Evolutionary conservation across 2,329 filamentous ascomycete genomes (phyloP).

Genomic region (Colletotrichum costaricense): DNA sequence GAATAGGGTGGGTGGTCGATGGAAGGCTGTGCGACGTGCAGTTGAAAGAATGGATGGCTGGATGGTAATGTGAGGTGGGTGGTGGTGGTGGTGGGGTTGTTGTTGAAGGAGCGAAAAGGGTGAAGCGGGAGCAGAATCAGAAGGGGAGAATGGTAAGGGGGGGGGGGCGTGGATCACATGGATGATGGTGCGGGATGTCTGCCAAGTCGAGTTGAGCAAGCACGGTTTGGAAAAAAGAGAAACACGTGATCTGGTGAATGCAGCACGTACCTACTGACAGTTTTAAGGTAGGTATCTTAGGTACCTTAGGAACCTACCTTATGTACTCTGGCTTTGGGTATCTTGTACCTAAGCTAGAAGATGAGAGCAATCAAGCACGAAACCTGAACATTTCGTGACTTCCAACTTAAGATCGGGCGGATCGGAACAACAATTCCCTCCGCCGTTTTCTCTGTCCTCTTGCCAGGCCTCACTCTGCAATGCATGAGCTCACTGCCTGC

Average conservation of each 20-base stretch:
- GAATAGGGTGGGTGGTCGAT: neutral
- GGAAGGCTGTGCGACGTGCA: neutral
- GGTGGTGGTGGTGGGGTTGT: neutral
- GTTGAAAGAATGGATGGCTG: neutral
- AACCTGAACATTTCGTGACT: too few relatives aligned
- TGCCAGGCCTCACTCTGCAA: neutral
- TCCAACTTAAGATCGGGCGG: too few relatives aligned
- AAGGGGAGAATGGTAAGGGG: too few relatives aligned
- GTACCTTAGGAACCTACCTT: too few relatives aligned
- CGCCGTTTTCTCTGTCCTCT: too few relatives aligned
- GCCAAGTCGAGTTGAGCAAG: neutral
- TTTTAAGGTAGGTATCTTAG: too few relatives aligned
- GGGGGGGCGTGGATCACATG: neutral
- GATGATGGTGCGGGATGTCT: neutral
- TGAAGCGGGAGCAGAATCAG: neutral
- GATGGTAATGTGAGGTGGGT: neutral
- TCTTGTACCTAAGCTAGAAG: too few relatives aligned
- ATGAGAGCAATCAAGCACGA: too few relatives aligned
- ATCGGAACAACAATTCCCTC: too few relatives aligned
- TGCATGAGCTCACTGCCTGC: neutral
- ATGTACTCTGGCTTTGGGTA: too few relatives aligned
- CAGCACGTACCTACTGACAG: neutral
- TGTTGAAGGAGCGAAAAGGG: neutral
- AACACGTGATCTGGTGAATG: neutral
- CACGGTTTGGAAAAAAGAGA: neutral